Conservation (phyloP, 345 rosid genomes). For the Isatis tinctoria region DNA sequence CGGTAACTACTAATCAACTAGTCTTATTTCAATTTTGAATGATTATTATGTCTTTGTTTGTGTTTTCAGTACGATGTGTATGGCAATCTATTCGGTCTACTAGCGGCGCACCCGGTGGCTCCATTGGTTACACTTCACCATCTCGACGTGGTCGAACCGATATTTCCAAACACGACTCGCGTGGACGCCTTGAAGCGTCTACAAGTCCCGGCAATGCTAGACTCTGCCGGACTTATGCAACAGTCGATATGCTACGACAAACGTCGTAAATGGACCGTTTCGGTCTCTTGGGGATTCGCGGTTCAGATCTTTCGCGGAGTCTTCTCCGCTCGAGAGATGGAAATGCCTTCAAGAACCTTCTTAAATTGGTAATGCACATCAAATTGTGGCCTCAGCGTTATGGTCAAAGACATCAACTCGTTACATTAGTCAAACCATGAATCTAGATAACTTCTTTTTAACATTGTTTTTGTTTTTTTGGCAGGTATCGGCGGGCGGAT, state of each 20-base stretch:
- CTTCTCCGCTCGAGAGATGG: slow-evolving; percentile 86
- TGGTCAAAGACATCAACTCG: not conserved
- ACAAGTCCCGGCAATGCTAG: slow-evolving; percentile 62
- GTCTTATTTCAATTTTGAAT: no score
- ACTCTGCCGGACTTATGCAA: slow-evolving; percentile 87
- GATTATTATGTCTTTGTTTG: not conserved
- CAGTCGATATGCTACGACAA: slow-evolving; percentile 93
- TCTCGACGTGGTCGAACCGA: slow-evolving; percentile 88
- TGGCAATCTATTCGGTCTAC: slow-evolving; percentile 89
- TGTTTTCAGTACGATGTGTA: slow-evolving; percentile 83
- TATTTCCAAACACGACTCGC: slow-evolving; percentile 80
- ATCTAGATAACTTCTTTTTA: not conserved
- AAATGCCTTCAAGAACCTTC: slow-evolving; percentile 97
- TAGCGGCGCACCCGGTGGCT: slow-evolving; percentile 86
- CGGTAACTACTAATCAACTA: not conserved
- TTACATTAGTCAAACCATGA: not conserved
- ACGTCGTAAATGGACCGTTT: slow-evolving; percentile 66
- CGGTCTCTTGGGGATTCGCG: slow-evolving; percentile 93
- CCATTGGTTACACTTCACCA: slow-evolving; percentile 92
- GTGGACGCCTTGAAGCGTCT: slow-evolving; percentile 63
- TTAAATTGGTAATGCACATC: slow-evolving; percentile 67
- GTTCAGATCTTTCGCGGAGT: slow-evolving; percentile 82
- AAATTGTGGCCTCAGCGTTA: not conserved
- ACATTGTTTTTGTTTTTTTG: not conserved
- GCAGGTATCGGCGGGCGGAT: slow-evolving; percentile 58